Base-by-base conservation (phyloP, 805 yeast species). In the Hanseniaspora thailandica region DNA sequence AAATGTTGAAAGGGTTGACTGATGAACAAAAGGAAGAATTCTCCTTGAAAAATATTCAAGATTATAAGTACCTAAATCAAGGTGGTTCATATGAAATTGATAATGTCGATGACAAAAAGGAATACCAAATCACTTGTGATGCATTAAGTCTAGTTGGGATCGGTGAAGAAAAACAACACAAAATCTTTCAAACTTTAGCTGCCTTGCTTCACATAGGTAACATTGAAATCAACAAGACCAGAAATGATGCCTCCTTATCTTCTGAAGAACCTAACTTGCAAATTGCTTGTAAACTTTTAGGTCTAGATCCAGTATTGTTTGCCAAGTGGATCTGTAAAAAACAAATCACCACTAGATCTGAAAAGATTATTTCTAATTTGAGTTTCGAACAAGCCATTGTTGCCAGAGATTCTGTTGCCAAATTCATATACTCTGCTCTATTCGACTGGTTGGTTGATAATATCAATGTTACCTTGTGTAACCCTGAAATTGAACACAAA, bases 321-420 rank as follows among this genome's bases (percentile, higher is more conserved):
- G 82, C 90, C 28, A 87, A 86, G 68, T 90, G 97, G 97, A 79
- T 84, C 61, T 81, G 84, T 45, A 93, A 90, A 71, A 88, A 86
- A 65, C 97, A 89, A 68, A 86, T 93, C 59, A 77, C 77, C 23
- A 89, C 96, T n/a, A 77, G 97, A 66, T 81, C 88, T 10, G 97
- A 93, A 68, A 89, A 86, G 67, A 89, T 90, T 63, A 80, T 82
- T 46, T 82, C 95, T 23, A 87, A 84, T 64, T 74, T 90, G 63
- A 86, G 77, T 61, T 84, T 80, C 65, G 79, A 79, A 61, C 95
- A 89, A 65, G 94, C 97, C 8, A 61, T 79, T 25, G 96, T 89
- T 30, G 90, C 96, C 13, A 80, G 96, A 63, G 97, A 90, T 69
- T 93, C 98, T n/a, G 94, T 90, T 52, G 87, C 97, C 47, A 90